These are phyloP conservation scores for Leccinum ochraceum DNA, from an alignment of 768 basidiomycete genomes.

Conservation along the genomic window DNA sequence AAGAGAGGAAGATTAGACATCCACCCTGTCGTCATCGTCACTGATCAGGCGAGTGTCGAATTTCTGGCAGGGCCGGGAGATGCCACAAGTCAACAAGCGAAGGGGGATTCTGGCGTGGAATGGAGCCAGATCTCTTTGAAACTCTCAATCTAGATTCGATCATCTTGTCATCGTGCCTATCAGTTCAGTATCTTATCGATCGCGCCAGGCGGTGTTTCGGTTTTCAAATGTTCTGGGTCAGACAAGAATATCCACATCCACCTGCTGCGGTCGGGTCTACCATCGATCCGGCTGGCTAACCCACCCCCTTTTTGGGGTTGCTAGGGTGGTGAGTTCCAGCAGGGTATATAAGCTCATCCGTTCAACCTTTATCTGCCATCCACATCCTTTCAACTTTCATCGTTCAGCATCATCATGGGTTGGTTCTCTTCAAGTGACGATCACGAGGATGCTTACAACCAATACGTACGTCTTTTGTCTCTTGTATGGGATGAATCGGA, in stretches of 20 bases:
- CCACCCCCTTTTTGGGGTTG: slow-evolving; percentile 14
- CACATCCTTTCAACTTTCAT: background rate
- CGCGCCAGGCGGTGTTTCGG: slow-evolving; percentile 5
- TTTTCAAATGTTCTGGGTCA: slow-evolving; percentile 8
- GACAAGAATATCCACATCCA: slow-evolving; percentile 16
- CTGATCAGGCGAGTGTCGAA: background rate
- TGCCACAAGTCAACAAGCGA: background rate
- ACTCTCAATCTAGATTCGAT: slow-evolving; percentile 4
- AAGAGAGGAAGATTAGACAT: background rate
- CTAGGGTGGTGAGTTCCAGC: slow-evolving; percentile 11
- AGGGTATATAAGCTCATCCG: slow-evolving; percentile 22
- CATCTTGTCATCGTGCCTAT: slow-evolving; percentile 21
- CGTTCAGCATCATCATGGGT: slow-evolving; percentile 16
- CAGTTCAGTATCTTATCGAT: slow-evolving; percentile 22
- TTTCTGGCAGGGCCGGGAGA: background rate
- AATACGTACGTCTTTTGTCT: slow-evolving; percentile 5
- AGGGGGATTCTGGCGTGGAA: background rate
- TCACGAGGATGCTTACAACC: background rate
- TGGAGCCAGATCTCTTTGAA: background rate
- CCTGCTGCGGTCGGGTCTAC: background rate
- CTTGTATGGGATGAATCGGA: background rate
- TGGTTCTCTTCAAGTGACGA: background rate
- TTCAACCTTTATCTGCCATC: background rate
- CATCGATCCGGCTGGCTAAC: background rate
- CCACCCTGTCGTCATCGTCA: background rate